Conservation (phyloP, 345 rosid genomes). For the Orychophragmus violaceus region DNA sequence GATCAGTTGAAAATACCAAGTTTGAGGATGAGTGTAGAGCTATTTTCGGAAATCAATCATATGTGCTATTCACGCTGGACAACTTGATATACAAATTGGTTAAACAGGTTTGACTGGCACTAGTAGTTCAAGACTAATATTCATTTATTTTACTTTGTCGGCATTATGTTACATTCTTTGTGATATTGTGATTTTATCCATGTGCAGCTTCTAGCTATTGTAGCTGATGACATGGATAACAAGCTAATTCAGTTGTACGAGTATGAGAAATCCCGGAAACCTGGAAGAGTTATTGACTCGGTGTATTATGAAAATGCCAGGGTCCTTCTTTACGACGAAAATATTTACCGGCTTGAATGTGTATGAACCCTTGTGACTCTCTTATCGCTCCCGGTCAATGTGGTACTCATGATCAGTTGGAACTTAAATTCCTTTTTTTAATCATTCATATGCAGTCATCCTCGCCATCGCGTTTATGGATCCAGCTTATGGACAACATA, state of each 20-base stretch:
- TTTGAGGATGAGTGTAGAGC: constrained; percentile 98
- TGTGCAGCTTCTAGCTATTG: constrained; percentile 83
- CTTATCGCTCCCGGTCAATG: background rate
- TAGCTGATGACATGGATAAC: constrained; percentile 76
- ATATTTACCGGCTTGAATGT: constrained; percentile 70
- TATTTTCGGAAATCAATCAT: constrained; percentile 87
- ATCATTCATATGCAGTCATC: constrained; percentile 46
- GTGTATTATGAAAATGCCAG: constrained; percentile 81
- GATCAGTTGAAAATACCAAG: constrained; percentile 75
- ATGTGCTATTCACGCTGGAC: constrained; percentile 83
- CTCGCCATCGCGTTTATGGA: constrained; percentile 45
- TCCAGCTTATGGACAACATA: constrained; percentile 76
- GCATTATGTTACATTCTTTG: background rate
- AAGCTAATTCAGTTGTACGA: constrained; percentile 82
- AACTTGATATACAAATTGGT: constrained; percentile 84
- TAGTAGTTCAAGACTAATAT: background rate
- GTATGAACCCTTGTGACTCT: constrained; percentile 37
- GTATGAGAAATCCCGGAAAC: constrained; percentile 71
- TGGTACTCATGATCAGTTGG: background rate
- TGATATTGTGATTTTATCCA: background rate
- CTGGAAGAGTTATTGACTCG: constrained; percentile 46
- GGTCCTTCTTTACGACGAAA: constrained; percentile 82
- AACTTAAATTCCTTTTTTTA: background rate
- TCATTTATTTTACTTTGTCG: too few relatives aligned
- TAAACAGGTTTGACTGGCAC: constrained; percentile 58